phyloP scores from a whole-genome alignment of 208 protist species.

The Leptomonas seymouri region DNA sequence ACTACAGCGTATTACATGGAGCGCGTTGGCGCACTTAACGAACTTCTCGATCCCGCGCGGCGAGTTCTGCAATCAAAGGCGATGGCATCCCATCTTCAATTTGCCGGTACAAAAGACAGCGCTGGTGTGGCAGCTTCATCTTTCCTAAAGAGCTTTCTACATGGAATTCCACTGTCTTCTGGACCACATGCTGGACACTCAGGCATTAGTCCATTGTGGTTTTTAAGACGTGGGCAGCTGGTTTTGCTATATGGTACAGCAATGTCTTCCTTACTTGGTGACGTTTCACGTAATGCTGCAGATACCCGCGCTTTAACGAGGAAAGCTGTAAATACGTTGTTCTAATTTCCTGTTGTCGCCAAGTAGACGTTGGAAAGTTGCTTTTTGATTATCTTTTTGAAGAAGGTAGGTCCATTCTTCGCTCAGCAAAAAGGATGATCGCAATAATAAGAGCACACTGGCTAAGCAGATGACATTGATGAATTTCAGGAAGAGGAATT shows the following conservation, averaged over 20 bases:
- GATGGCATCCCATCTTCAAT: conserved; percentile 43
- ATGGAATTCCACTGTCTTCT: conserved; percentile 68
- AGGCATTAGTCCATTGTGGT: conserved; percentile 56
- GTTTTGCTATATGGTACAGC: conserved; percentile 47
- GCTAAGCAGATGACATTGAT: too few species aligned
- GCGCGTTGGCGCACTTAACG: conserved; percentile 49
- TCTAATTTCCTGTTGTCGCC: conserved; percentile 24
- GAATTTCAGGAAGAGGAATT: too few species aligned
- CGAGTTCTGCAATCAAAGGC: conserved; percentile 43
- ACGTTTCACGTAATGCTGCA: conserved; percentile 36
- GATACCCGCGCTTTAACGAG: conserved; percentile 56
- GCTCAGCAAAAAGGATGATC: too few species aligned
- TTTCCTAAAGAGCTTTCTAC: conserved; percentile 56
- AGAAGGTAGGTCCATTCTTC: too few species aligned
- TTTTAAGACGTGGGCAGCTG: conserved; percentile 48
- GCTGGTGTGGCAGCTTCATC: conserved; percentile 19
- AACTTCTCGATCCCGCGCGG: conserved; percentile 41
- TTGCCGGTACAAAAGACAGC: neutral
- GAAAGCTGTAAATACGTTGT: conserved; percentile 31
- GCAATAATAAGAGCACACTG: too few species aligned
- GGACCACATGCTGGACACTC: conserved; percentile 49
- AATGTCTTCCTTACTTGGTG: conserved; percentile 74
- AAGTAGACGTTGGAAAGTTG: neutral
- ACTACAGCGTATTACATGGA: conserved; percentile 77
- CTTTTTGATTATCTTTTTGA: neutral